Percentiles rank a stretch among this genome's conserved stretches.
Conservation (phyloP, 1,139 yeast species). For the Groenewaldozyma sp. region DNA sequence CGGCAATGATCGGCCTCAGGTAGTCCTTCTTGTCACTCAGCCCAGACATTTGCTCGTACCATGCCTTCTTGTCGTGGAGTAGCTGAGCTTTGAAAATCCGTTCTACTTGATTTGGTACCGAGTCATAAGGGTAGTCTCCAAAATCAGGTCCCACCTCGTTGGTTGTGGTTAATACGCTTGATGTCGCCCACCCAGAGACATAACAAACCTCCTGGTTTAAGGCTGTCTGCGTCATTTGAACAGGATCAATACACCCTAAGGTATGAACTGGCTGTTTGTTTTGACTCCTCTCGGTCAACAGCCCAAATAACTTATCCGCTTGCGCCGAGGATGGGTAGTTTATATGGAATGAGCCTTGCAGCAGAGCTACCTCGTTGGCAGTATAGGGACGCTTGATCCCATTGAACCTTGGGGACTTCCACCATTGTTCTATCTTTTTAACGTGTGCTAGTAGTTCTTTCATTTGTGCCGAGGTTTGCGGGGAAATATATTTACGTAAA, state of each 20-base stretch:
- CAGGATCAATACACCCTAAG: slow-evolving; percentile 55
- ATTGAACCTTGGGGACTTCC: slow-evolving; percentile 41
- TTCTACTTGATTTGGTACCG: slow-evolving; percentile 58
- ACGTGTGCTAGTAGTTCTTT: neutral
- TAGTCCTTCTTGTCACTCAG: slow-evolving; percentile 37
- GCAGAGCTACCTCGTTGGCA: slow-evolving; percentile 44
- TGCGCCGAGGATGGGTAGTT: slow-evolving; percentile 46
- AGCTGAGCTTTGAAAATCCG: slow-evolving; percentile 50
- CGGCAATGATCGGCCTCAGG: slow-evolving; percentile 55
- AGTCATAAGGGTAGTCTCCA: slow-evolving; percentile 58
- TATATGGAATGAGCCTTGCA: slow-evolving; percentile 42
- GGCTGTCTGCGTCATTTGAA: slow-evolving; percentile 90
- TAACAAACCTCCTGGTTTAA: slow-evolving; percentile 86
- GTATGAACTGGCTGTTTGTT: slow-evolving; percentile 45
- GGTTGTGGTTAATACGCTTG: slow-evolving; percentile 45
- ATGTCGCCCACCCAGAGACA: slow-evolving; percentile 61
- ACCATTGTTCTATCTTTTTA: slow-evolving; percentile 41
- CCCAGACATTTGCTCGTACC: slow-evolving; percentile 36
- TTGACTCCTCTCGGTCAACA: slow-evolving; percentile 35
- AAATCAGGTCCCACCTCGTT: slow-evolving; percentile 54
- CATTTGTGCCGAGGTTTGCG: neutral
- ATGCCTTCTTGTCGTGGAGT: slow-evolving; percentile 47
- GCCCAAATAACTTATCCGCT: slow-evolving; percentile 42
- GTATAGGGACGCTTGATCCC: slow-evolving; percentile 44
- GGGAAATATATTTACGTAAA: neutral